Conservation (phyloP, 2,329 filamentous ascomycete genomes). For the Colletotrichum lindemuthianum region DNA sequence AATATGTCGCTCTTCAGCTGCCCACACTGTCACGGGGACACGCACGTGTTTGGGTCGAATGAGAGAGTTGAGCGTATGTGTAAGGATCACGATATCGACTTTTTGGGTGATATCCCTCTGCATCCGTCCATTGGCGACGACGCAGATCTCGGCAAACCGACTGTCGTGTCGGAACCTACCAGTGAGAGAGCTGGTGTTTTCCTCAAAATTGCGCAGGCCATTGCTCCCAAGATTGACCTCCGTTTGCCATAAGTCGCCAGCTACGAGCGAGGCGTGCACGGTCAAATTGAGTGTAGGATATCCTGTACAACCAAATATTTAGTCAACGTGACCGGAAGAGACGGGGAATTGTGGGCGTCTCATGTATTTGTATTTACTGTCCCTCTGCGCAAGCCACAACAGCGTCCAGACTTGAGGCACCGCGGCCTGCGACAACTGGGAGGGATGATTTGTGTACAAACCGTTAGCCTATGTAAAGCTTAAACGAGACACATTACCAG, state of each 20-base stretch:
- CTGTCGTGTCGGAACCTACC: constrained; percentile 85
- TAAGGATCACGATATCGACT: constrained; percentile 75
- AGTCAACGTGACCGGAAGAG: constrained; percentile 24
- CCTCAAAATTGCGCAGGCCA: constrained; percentile 70
- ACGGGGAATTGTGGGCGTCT: constrained; percentile 34
- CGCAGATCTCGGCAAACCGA: constrained; percentile 87
- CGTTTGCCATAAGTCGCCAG: constrained; percentile 13
- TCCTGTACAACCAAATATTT: constrained; percentile 34
- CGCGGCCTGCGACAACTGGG: constrained; percentile 23
- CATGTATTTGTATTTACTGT: constrained; percentile 32
- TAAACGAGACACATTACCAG: constrained; percentile 36
- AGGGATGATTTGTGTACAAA: constrained; percentile 26
- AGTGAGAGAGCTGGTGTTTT: constrained; percentile 80
- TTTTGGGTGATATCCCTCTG: constrained; percentile 89
- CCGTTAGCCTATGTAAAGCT: constrained; percentile 33
- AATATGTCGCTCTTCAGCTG: constrained; percentile 92
- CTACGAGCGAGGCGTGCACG: not conserved
- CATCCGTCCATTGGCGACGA: constrained; percentile 89
- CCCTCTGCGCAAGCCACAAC: constrained; percentile 13
- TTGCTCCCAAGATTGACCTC: constrained; percentile 56
- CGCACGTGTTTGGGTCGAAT: constrained; percentile 77
- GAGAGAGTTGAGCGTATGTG: constrained; percentile 76
- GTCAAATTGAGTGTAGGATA: constrained; percentile 22
- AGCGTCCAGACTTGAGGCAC: constrained; percentile 16
- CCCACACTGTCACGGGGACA: constrained; percentile 78